A percentile compares a stretch with the other conserved stretches of the same genome.
Conservation (phyloP, 1,284 basidiomycete genomes). For the Sanghuangporus sanghuang region DNA sequence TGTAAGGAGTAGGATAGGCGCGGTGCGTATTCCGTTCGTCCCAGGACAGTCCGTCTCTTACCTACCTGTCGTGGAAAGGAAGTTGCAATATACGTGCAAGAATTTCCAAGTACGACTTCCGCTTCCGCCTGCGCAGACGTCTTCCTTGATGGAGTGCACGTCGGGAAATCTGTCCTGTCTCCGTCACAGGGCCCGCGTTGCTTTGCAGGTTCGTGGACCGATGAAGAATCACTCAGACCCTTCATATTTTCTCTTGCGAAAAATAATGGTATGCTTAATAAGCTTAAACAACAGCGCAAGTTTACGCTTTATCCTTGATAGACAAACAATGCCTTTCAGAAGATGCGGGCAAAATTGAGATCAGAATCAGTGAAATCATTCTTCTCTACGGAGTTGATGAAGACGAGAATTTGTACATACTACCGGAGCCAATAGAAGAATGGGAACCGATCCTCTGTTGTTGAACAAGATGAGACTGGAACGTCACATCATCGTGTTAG, state of each 20-base stretch:
- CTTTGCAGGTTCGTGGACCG: conserved; percentile 2
- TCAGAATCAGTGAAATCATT: neutral
- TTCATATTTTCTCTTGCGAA: neutral
- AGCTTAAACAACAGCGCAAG: neutral
- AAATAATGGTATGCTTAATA: neutral
- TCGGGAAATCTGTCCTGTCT: neutral
- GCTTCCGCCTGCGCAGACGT: neutral
- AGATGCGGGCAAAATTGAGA: neutral
- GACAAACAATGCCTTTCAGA: neutral
- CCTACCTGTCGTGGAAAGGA: neutral
- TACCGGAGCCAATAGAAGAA: neutral
- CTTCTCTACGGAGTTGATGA: neutral
- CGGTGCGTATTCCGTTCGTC: neutral
- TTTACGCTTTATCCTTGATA: neutral
- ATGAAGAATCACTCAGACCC: neutral
- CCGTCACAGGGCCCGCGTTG: neutral
- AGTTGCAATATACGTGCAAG: neutral
- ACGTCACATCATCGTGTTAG: neutral
- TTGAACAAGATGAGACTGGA: neutral
- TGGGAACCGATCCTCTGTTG: neutral
- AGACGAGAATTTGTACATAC: neutral
- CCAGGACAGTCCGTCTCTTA: neutral
- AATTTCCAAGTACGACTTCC: neutral
- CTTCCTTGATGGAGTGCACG: neutral
- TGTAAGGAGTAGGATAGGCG: neutral